A percentile compares a stretch with the other conserved stretches of the same genome.
Evolutionary conservation across 768 basidiomycete species (phyloP).

Genomic region (Tulasnella sp.): DNA sequence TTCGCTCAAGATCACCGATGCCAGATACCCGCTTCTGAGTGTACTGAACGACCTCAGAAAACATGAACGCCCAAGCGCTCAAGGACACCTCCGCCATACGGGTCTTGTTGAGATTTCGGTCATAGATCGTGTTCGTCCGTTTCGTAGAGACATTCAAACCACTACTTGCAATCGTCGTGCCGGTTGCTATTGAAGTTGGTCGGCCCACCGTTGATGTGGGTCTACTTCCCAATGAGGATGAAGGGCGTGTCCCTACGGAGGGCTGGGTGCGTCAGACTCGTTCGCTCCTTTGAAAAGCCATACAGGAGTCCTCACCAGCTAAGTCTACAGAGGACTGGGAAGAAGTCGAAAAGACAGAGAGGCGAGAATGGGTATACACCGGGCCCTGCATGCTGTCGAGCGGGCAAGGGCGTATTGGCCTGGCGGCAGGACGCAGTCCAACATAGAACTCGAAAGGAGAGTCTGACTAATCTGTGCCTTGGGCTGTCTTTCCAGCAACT

Average conservation of each 20-base stretch:
- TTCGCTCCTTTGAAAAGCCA: not conserved
- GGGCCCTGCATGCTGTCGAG: constrained; percentile 28
- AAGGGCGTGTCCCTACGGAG: constrained; percentile 6
- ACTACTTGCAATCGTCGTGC: not conserved
- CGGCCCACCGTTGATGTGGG: constrained; percentile 34
- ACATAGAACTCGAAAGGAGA: not conserved
- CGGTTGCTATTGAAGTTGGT: constrained; percentile 34
- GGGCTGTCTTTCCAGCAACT: not conserved
- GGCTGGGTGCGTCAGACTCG: not conserved
- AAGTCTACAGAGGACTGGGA: constrained; percentile 46
- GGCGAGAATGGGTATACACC: constrained; percentile 36
- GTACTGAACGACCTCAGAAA: constrained; percentile 93
- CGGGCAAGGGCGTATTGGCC: not conserved
- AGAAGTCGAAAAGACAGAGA: constrained; percentile 40
- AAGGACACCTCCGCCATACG: constrained; percentile 81
- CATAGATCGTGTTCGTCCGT: constrained; percentile 78
- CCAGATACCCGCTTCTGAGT: constrained; percentile 94
- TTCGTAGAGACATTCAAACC: constrained; percentile 43
- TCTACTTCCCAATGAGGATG: constrained; percentile 24
- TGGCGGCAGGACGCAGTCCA: not conserved
- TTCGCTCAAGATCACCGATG: constrained; percentile 92
- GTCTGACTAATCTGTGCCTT: not conserved
- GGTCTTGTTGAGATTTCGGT: constrained; percentile 86
- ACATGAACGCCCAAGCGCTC: constrained; percentile 85
- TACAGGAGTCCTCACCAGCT: not conserved